phyloP scores from a whole-genome alignment of 208 protist species.

The Paratrypanosoma confusum region DNA sequence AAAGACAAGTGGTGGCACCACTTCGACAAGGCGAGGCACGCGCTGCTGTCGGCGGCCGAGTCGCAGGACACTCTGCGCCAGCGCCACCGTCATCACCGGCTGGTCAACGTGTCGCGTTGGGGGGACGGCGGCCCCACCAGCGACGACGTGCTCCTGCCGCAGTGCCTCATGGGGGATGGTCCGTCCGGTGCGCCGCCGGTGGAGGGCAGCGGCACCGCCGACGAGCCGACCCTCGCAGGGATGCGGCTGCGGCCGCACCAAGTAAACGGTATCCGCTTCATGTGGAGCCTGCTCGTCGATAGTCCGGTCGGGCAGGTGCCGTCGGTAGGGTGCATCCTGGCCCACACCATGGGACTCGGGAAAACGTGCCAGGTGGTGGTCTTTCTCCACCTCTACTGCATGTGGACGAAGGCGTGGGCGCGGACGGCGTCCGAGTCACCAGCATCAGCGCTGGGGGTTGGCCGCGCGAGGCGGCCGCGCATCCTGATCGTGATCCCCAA shows the following conservation, averaged over 20 bases:
- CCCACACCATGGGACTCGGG: constrained; percentile 84
- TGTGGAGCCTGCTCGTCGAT: constrained; percentile 68
- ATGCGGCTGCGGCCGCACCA: constrained; percentile 53
- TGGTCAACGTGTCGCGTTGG: too few relatives aligned
- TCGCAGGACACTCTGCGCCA: too few relatives aligned
- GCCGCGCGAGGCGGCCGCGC: constrained; percentile 6
- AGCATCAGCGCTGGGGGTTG: background rate
- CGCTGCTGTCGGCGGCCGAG: too few relatives aligned
- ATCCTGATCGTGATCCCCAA: constrained; percentile 67
- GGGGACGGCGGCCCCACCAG: too few relatives aligned
- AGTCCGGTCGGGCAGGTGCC: constrained; percentile 62
- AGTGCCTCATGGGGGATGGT: too few relatives aligned
- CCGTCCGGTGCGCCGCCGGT: too few relatives aligned
- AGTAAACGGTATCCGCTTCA: constrained; percentile 71
- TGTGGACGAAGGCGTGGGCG: background rate
- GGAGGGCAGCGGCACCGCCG: background rate
- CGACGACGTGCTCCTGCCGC: too few relatives aligned
- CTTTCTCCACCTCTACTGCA: constrained; percentile 74
- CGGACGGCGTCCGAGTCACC: too few relatives aligned
- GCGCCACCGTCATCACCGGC: too few relatives aligned
- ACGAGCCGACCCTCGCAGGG: background rate
- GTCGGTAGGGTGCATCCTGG: constrained; percentile 67
- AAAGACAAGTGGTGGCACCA: too few relatives aligned
- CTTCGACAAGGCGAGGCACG: too few relatives aligned
- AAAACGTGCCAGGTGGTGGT: constrained; percentile 79